Evolutionary conservation across 2,329 filamentous ascomycete genomes (phyloP).

Genomic region (Fusarium sambucinum): DNA sequence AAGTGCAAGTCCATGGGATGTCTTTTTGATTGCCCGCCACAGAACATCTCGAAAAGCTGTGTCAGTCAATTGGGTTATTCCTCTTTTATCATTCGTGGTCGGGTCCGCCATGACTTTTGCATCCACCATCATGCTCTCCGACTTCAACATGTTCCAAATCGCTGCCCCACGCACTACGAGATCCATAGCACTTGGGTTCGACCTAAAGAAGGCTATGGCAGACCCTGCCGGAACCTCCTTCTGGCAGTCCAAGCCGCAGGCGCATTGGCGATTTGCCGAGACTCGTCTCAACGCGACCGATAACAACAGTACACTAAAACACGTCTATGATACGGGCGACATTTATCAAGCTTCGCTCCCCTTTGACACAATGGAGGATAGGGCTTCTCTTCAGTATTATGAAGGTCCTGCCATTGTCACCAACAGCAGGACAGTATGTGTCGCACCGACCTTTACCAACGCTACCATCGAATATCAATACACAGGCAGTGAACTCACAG

Average conservation of each 20-base stretch:
- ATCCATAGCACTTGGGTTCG: background rate
- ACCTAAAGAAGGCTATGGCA: background rate
- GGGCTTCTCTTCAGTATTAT: background rate
- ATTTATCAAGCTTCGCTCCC: constrained; percentile 7
- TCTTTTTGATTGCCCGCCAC: background rate
- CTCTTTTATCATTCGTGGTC: background rate
- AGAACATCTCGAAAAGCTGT: rapidly evolving
- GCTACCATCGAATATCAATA: background rate
- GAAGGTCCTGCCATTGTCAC: background rate
- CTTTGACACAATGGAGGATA: background rate
- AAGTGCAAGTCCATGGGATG: background rate
- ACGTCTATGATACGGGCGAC: constrained; percentile 3
- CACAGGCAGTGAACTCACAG: background rate
- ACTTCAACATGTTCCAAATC: background rate
- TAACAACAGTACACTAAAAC: background rate
- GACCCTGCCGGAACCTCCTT: background rate
- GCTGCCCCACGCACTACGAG: background rate
- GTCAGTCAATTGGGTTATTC: background rate
- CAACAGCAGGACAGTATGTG: constrained; percentile 9
- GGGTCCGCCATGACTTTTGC: constrained; percentile 5
- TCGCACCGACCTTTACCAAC: rapidly evolving
- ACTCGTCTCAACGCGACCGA: background rate
- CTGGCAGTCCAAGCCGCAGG: background rate
- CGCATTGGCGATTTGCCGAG: constrained; percentile 14
- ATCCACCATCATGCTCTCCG: constrained; percentile 24